These are phyloP conservation scores for Amanita fuliginea DNA, from an alignment of 768 basidiomycete genomes.

Conservation along the genomic window DNA sequence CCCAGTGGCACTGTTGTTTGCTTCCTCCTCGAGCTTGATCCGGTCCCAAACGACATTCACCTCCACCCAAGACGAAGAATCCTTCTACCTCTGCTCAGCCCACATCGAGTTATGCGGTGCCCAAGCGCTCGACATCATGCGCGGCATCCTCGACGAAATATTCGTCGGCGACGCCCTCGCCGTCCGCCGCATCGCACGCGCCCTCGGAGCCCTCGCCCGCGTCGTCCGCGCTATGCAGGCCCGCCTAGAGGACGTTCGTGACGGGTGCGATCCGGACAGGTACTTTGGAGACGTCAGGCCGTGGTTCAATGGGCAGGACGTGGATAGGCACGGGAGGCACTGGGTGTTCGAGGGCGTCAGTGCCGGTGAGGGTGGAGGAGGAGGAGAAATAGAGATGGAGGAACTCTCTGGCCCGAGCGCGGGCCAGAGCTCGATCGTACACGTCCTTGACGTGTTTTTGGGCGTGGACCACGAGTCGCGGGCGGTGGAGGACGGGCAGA, in stretches of 20 bases:
- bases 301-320: slow-evolving; percentile 76
- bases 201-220: slow-evolving; percentile 50
- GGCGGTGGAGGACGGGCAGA: slow-evolving; percentile 9
- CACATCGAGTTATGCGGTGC: slow-evolving; percentile 87
- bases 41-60: slow-evolving; percentile 70
- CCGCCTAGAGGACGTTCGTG: slow-evolving; percentile 58
- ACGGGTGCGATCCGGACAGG: slow-evolving; percentile 62
- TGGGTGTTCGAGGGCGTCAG: slow-evolving; percentile 46
- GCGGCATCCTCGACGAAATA: slow-evolving; percentile 79
- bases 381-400: slow-evolving; percentile 19
- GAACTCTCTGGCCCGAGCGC: slow-evolving; percentile 73
- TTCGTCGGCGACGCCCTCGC: slow-evolving; percentile 70
- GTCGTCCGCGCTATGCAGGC: slow-evolving; percentile 57
- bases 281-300: slow-evolving; percentile 73
- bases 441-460: slow-evolving; percentile 63
- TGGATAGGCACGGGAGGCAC: slow-evolving; percentile 27
- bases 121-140: slow-evolving; percentile 78
- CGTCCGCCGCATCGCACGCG: slow-evolving; percentile 51
- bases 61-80: slow-evolving; percentile 68
- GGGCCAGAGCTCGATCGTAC: slow-evolving; percentile 72
- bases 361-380: slow-evolving; percentile 14
- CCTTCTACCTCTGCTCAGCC: slow-evolving; percentile 86
- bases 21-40: slow-evolving; percentile 46
- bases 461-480: slow-evolving; percentile 44
- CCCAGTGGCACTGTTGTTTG: too few species aligned